Evolutionary conservation across 108 stramenopile genomes (phyloP).

Genomic region (Cyclotella cryptica): DNA sequence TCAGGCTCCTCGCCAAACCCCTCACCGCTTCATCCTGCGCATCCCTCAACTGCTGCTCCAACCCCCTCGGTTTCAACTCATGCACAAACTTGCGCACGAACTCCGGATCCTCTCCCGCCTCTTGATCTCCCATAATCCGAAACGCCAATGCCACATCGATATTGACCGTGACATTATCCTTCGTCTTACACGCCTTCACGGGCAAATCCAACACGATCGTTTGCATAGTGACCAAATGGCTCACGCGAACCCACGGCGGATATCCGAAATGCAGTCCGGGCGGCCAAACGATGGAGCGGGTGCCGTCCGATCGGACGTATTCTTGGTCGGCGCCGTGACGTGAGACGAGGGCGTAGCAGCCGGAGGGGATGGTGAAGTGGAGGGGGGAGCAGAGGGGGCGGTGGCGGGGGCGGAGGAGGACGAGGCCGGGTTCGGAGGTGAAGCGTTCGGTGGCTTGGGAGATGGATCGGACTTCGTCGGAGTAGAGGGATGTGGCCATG

Average conservation of each 20-base stretch:
- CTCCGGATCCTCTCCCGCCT: slow-evolving; percentile 46
- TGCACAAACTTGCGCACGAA: slow-evolving; percentile 59
- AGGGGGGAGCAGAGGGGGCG: not conserved
- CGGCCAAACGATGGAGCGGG: slow-evolving; percentile 51
- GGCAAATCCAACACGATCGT: slow-evolving; percentile 62
- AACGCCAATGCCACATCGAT: slow-evolving; percentile 56
- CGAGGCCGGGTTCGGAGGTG: slow-evolving; percentile 18
- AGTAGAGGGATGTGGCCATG: slow-evolving; percentile 20
- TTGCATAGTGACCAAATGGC: slow-evolving; percentile 54
- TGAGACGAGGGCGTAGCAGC: slow-evolving; percentile 56
- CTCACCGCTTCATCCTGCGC: slow-evolving; percentile 56
- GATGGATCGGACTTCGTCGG: slow-evolving; percentile 16
- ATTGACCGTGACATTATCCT: slow-evolving; percentile 60
- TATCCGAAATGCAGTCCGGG: slow-evolving; percentile 49
- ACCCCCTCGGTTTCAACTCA: slow-evolving; percentile 52
- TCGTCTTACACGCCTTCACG: slow-evolving; percentile 59
- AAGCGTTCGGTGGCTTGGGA: slow-evolving; percentile 18
- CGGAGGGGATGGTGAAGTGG: slow-evolving; percentile 25
- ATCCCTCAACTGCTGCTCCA: slow-evolving; percentile 64
- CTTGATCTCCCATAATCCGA: slow-evolving; percentile 61
- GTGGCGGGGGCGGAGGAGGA: slow-evolving; percentile 27
- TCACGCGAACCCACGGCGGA: slow-evolving; percentile 54
- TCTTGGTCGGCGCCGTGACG: slow-evolving; percentile 51
- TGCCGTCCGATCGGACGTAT: slow-evolving; percentile 24
- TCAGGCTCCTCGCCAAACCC: slow-evolving; percentile 49